Percentiles rank a stretch among this genome's conserved stretches.
phyloP scores from a whole-genome alignment of 2,329 filamentous ascomycete genomes.

The Coniochaeta pulveracea region DNA sequence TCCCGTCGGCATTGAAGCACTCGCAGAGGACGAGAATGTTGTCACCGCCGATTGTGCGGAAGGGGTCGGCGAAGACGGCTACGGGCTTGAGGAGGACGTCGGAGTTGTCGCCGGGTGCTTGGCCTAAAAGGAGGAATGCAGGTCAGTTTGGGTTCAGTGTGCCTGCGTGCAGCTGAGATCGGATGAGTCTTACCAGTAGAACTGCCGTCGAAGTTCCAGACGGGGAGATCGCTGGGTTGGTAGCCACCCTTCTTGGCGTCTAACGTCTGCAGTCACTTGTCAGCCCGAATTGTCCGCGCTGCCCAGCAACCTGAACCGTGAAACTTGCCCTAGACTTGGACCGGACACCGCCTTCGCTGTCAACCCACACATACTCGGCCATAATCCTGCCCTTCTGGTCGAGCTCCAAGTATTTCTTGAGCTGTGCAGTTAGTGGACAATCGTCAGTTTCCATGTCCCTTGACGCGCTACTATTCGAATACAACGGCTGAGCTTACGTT shows the following conservation, averaged over 20 bases:
- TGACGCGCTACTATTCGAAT: neutral
- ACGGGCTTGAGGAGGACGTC: slow-evolving; percentile 91
- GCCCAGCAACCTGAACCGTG: slow-evolving; percentile 11
- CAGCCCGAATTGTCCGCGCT: neutral
- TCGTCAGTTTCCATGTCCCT: neutral
- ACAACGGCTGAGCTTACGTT: neutral
- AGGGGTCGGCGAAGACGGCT: slow-evolving; percentile 72
- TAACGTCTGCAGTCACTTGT: slow-evolving; percentile 32
- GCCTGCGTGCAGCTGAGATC: neutral
- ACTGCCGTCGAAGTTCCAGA: slow-evolving; percentile 38
- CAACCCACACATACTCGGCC: slow-evolving; percentile 97
- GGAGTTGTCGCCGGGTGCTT: slow-evolving; percentile 89
- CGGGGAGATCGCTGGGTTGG: slow-evolving; percentile 39
- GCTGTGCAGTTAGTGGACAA: slow-evolving; percentile 42
- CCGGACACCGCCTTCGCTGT: slow-evolving; percentile 69
- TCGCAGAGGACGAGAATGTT: slow-evolving; percentile 71
- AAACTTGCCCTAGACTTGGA: slow-evolving; percentile 89
- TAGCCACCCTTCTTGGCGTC: slow-evolving; percentile 30
- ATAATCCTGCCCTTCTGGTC: slow-evolving; percentile 83
- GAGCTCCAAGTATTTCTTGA: slow-evolving; percentile 84
- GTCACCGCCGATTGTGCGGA: slow-evolving; percentile 50
- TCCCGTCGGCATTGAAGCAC: slow-evolving; percentile 68
- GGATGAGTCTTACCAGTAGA: slow-evolving; percentile 51
- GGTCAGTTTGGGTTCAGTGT: too few relatives aligned
- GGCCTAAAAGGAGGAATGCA: slow-evolving; percentile 21